phyloP scores from a whole-genome alignment of 805 yeast species.

The Candida taoyuanica region DNA sequence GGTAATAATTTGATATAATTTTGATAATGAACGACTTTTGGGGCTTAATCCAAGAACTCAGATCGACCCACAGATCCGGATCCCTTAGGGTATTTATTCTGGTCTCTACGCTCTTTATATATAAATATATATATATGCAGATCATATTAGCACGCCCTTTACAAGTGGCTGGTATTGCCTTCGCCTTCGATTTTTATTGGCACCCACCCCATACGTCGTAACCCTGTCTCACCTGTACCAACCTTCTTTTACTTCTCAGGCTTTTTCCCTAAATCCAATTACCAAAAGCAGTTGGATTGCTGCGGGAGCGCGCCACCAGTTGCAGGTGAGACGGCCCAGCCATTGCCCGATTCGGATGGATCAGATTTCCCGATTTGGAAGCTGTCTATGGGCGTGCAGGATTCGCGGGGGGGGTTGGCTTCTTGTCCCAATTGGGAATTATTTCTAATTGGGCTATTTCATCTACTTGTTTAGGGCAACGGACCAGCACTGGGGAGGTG shows the following conservation, averaged over 20 bases:
- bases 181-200: no score
- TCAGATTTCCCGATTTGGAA: conserved; percentile 3
- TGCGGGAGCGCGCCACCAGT: background rate
- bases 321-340: conserved; percentile 8
- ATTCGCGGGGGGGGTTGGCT: no score
- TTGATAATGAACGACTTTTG: no score
- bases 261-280: no score
- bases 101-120: no score
- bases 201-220: conserved; percentile 1
- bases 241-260: no score
- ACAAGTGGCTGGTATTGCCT: background rate
- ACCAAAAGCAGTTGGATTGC: background rate
- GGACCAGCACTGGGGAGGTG: no score
- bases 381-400: background rate
- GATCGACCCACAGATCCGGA: conserved; percentile 4
- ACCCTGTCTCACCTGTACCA: background rate
- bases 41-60: no score
- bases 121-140: no score
- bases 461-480: no score
- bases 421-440: no score
- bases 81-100: conserved; percentile 1
- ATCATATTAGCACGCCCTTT: background rate
- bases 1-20: background rate
- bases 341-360: conserved; percentile 12
- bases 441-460: no score